phyloP scores from a whole-genome alignment of 352 stramenopile genomes.

The Plasmopara halstedii region DNA sequence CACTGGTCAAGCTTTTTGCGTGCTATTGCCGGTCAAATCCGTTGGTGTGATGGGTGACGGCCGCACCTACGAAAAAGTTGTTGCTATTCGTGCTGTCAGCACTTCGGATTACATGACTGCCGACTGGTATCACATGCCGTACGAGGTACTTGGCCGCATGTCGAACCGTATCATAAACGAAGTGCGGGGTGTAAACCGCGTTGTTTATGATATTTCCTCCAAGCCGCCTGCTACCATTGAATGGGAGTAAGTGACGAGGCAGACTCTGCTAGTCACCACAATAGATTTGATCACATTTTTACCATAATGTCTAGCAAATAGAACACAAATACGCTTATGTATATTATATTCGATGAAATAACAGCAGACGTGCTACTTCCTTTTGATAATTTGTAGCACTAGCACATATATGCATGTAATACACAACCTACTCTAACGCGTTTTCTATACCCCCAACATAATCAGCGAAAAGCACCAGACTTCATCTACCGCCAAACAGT shows the following conservation, averaged over 20 bases:
- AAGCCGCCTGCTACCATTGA: slow-evolving; percentile 99
- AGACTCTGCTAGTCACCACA: slow-evolving; percentile 3
- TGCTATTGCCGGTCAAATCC: slow-evolving; percentile 95
- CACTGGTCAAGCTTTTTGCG: slow-evolving; percentile 98
- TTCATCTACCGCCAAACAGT: too few species aligned
- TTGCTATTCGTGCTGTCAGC: slow-evolving; percentile 94
- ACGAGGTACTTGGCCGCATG: slow-evolving; percentile 96
- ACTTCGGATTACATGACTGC: slow-evolving; percentile 99
- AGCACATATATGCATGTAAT: too few species aligned
- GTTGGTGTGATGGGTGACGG: slow-evolving; percentile 99
- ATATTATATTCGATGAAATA: slow-evolving; percentile 22
- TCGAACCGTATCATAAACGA: slow-evolving; percentile 99
- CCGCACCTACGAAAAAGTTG: slow-evolving; percentile 94
- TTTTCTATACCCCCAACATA: too few species aligned
- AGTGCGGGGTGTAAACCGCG: slow-evolving; percentile 96
- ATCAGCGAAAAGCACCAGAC: too few species aligned
- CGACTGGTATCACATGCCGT: slow-evolving; percentile 99
- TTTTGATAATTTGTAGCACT: too few species aligned
- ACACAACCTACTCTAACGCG: too few species aligned
- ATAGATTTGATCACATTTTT: neutral
- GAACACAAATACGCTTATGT: slow-evolving; percentile 31
- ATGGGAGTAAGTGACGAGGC: slow-evolving; percentile 90
- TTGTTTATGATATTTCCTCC: slow-evolving; percentile 99
- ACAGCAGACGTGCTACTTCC: slow-evolving; percentile 10
- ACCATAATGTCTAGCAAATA: slow-evolving; percentile 26